These are phyloP conservation scores for Coemansia furcata DNA, from an alignment of 192 early-diverging fungal species.

Conservation along the genomic window DNA sequence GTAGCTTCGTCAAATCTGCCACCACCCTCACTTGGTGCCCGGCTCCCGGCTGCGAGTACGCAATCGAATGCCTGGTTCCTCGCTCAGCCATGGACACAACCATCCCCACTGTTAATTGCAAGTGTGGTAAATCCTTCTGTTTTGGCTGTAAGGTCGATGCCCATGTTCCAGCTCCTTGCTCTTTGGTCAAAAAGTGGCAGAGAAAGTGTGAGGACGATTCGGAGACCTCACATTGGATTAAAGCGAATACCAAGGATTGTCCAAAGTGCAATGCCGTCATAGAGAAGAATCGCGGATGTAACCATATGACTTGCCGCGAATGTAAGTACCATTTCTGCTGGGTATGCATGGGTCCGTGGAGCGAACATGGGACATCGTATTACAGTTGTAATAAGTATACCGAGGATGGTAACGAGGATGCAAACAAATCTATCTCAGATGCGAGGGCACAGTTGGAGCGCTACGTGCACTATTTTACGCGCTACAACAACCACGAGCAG, in stretches of 20 bases:
- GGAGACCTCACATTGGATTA: constrained; percentile 97
- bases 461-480: constrained; percentile 97
- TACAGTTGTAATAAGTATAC: constrained; percentile 98
- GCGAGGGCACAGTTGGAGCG: constrained; percentile 83
- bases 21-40: constrained; percentile 88
- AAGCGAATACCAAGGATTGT: constrained; percentile 93
- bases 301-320: constrained; percentile 99
- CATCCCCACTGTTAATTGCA: constrained; percentile 88
- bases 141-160: constrained; percentile 84
- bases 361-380: constrained; percentile 91
- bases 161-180: constrained; percentile 87
- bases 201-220: constrained; percentile 98
- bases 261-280: constrained; percentile 90
- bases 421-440: constrained; percentile 83
- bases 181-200: constrained; percentile 78
- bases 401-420: constrained; percentile 81
- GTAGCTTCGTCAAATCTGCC: constrained; percentile 91
- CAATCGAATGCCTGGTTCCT: constrained; percentile 84
- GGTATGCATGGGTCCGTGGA: constrained; percentile 98
- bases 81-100: constrained; percentile 64
- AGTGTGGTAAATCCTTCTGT: constrained; percentile 80
- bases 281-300: constrained; percentile 99
- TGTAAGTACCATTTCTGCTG: constrained; percentile 99
- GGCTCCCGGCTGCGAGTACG: constrained; percentile 93
- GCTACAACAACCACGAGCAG: constrained; percentile 97